Evolutionary conservation across 1,139 yeast species (phyloP).

Genomic region (Hyphopichia fennica): DNA sequence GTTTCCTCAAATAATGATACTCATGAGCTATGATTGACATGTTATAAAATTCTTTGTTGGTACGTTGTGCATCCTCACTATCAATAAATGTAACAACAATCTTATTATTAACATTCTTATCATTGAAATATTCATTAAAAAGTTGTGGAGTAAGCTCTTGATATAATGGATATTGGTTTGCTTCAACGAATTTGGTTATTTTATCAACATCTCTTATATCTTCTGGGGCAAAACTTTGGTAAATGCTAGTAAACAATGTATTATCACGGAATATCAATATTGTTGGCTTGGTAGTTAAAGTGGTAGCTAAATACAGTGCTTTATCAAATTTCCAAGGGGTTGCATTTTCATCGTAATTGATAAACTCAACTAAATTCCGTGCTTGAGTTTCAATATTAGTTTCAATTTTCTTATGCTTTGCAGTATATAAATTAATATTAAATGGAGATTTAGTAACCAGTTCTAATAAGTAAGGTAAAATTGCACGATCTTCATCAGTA

Average conservation of each 20-base stretch:
- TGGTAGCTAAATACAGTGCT: constrained; percentile 48
- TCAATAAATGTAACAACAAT: constrained; percentile 58
- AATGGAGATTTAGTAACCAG: constrained; percentile 56
- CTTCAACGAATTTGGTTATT: constrained; percentile 49
- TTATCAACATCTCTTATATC: constrained; percentile 53
- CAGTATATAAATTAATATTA: constrained; percentile 53
- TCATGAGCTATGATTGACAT: constrained; percentile 55
- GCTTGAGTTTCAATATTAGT: constrained; percentile 44
- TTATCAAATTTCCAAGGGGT: constrained; percentile 35
- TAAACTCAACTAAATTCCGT: constrained; percentile 34
- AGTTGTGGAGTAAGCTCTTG: constrained; percentile 49
- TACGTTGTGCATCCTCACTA: constrained; percentile 33
- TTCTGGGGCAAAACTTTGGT: constrained; percentile 61
- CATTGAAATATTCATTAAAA: constrained; percentile 30
- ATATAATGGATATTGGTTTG: constrained; percentile 49
- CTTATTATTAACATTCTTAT: constrained; percentile 20
- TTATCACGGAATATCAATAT: constrained; percentile 59
- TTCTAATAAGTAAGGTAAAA: constrained; percentile 60
- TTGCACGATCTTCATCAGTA: constrained; percentile 58
- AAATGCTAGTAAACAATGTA: constrained; percentile 50
- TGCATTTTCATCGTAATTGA: constrained; percentile 38
- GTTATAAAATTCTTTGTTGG: constrained; percentile 40
- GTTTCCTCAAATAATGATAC: constrained; percentile 46
- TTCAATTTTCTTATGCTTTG: constrained; percentile 46
- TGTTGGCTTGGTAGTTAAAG: constrained; percentile 62